These are phyloP conservation scores for Cryomyces antarcticus DNA, from an alignment of 495 filamentous ascomycete species.

Conservation along the genomic window DNA sequence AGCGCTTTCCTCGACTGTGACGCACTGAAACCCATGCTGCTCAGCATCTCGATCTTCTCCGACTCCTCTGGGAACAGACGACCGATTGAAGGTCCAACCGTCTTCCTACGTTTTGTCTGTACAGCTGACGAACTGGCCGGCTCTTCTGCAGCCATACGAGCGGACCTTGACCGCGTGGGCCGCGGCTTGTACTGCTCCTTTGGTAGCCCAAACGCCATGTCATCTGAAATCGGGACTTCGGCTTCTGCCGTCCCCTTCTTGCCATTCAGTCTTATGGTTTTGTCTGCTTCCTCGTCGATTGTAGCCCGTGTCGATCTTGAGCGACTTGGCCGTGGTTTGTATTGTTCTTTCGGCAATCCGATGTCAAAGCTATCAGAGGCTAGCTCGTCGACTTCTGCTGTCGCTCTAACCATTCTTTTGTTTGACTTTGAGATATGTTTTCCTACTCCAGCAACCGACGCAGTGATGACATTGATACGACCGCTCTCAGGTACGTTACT, in stretches of 20 bases:
- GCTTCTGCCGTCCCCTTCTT: not conserved
- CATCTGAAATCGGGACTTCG: slow-evolving; percentile 8
- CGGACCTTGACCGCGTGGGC: slow-evolving; percentile 18
- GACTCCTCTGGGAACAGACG: not conserved
- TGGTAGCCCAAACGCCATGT: slow-evolving; percentile 10
- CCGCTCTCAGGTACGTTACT: not conserved
- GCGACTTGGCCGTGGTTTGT: slow-evolving; percentile 9
- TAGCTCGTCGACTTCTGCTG: slow-evolving; percentile 1
- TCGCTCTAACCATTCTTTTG: not conserved
- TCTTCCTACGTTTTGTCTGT: slow-evolving; percentile 12
- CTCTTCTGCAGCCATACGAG: slow-evolving; percentile 5
- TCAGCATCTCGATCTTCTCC: slow-evolving; percentile 7
- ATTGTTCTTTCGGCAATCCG: slow-evolving; percentile 15
- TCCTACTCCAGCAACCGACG: not conserved
- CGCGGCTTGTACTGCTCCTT: slow-evolving; percentile 17
- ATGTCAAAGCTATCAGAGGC: slow-evolving; percentile 10
- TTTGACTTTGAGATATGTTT: not conserved
- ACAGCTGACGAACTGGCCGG: slow-evolving; percentile 11
- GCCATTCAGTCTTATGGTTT: not conserved
- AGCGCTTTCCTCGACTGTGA: slow-evolving; percentile 4
- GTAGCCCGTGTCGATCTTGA: not conserved
- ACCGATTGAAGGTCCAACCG: not conserved
- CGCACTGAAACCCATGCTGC: slow-evolving; percentile 10
- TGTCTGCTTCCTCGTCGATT: not conserved
- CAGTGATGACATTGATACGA: not conserved